phyloP scores from a whole-genome alignment of 1,284 basidiomycete genomes.

The Pseudozyma pruni region DNA sequence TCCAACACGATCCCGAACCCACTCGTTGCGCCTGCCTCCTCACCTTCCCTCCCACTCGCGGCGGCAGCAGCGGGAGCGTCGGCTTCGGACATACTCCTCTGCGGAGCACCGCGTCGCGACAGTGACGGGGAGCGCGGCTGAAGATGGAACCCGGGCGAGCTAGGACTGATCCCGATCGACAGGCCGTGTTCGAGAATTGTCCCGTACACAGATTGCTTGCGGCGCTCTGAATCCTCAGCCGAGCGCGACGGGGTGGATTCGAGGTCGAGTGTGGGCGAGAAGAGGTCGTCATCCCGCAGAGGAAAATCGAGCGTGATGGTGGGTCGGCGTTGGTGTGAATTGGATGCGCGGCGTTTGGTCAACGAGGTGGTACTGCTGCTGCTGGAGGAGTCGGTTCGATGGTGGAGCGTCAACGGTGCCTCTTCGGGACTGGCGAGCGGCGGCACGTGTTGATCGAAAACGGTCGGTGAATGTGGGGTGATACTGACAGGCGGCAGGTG shows the following conservation, averaged over 20 bases:
- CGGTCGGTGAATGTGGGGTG: slow-evolving; percentile 23
- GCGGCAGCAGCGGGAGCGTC: slow-evolving; percentile 14
- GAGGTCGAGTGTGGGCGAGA: slow-evolving; percentile 27
- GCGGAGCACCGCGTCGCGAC: slow-evolving; percentile 8
- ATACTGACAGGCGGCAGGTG: slow-evolving; percentile 45
- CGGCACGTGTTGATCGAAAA: slow-evolving; percentile 29
- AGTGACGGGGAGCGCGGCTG: slow-evolving; percentile 43
- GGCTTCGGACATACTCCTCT: slow-evolving; percentile 35
- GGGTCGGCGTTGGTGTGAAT: slow-evolving; percentile 18
- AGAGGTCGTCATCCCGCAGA: slow-evolving; percentile 31
- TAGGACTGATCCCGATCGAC: slow-evolving; percentile 62
- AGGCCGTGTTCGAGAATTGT: slow-evolving; percentile 62
- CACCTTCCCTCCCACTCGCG: background rate
- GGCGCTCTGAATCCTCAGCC: slow-evolving; percentile 7
- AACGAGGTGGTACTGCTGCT: slow-evolving; percentile 6
- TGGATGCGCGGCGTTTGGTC: slow-evolving; percentile 5
- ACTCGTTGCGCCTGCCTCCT: slow-evolving; percentile 7
- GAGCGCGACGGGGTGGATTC: slow-evolving; percentile 9
- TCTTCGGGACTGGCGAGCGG: slow-evolving; percentile 31
- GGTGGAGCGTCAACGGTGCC: slow-evolving; percentile 20
- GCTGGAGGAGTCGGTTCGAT: no score
- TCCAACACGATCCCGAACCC: slow-evolving; percentile 28
- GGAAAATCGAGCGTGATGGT: slow-evolving; percentile 55
- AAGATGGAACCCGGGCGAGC: slow-evolving; percentile 65
- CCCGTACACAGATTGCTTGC: slow-evolving; percentile 41